Conservation (phyloP, 2,329 filamentous ascomycete species). For the Hypoxylon sp. region DNA sequence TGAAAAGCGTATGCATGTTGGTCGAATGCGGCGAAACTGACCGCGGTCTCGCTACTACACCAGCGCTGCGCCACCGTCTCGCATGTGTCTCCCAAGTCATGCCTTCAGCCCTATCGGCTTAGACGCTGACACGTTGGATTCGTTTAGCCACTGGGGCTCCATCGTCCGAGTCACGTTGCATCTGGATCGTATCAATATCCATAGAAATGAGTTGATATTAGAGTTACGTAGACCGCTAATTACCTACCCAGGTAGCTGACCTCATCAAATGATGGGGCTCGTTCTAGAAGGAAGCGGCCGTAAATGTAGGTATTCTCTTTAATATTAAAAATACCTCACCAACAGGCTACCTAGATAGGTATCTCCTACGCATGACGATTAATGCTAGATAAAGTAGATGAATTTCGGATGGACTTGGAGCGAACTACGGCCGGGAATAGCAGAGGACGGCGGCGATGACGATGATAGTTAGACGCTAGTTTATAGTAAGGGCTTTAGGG, state of each 20-base stretch:
- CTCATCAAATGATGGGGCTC: slow-evolving; percentile 11
- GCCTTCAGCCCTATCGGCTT: slow-evolving; percentile 36
- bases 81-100: slow-evolving; percentile 3
- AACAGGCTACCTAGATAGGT: background rate
- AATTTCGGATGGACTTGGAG: background rate
- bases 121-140: slow-evolving; percentile 25
- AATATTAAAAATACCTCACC: background rate
- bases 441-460: background rate
- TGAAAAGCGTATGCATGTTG: background rate
- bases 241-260: slow-evolving; percentile 1
- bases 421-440: background rate
- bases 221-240: background rate
- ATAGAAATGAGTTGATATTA: slow-evolving; percentile 5
- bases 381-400: too few species aligned
- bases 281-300: slow-evolving; percentile 2
- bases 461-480: background rate
- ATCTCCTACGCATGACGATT: background rate
- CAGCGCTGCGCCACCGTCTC: slow-evolving; percentile 27
- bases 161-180: slow-evolving; percentile 34
- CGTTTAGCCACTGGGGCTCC: slow-evolving; percentile 19
- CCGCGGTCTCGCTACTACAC: slow-evolving; percentile 11
- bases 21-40: slow-evolving; percentile 12
- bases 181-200: slow-evolving; percentile 24
- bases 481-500: background rate
- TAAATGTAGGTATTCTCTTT: too few species aligned